phyloP scores from a whole-genome alignment of 2,329 filamentous ascomycete species.

The Diaporthe aspalathi region DNA sequence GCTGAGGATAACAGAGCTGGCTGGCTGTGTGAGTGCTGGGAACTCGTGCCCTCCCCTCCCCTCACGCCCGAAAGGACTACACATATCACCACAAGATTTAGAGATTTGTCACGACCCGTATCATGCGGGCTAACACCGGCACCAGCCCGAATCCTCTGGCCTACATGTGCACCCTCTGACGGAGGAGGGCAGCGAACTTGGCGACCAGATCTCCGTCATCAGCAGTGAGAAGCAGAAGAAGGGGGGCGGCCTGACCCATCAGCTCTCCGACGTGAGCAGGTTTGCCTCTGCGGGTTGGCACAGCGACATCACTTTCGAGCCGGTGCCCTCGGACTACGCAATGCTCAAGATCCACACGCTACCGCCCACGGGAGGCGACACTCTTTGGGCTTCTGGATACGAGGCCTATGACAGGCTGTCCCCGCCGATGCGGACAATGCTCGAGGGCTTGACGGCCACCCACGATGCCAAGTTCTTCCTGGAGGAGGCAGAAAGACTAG shows the following conservation, averaged over 20 bases:
- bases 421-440: slow-evolving; percentile 56
- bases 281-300: slow-evolving; percentile 52
- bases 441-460: slow-evolving; percentile 62
- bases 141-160: slow-evolving; percentile 57
- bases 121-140: background rate
- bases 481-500: slow-evolving; percentile 60
- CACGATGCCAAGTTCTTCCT: slow-evolving; percentile 62
- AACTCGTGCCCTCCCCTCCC: no score
- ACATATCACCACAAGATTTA: background rate
- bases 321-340: slow-evolving; percentile 58
- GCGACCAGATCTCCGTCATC: slow-evolving; percentile 68
- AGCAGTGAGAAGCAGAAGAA: slow-evolving; percentile 67
- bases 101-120: background rate
- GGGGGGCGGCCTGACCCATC: slow-evolving; percentile 62
- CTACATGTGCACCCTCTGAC: slow-evolving; percentile 67
- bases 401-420: slow-evolving; percentile 68
- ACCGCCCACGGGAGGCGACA: slow-evolving; percentile 58
- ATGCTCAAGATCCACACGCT: slow-evolving; percentile 59
- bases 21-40: slow-evolving; percentile 52
- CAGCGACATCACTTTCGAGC: slow-evolving; percentile 56
- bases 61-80: background rate
- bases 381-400: slow-evolving; percentile 61
- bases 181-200: slow-evolving; percentile 63
- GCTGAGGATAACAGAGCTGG: slow-evolving; percentile 55
- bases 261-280: slow-evolving; percentile 61